phyloP scores from a whole-genome alignment of 2,329 filamentous ascomycete species.

The Colletotrichum plurivorum region DNA sequence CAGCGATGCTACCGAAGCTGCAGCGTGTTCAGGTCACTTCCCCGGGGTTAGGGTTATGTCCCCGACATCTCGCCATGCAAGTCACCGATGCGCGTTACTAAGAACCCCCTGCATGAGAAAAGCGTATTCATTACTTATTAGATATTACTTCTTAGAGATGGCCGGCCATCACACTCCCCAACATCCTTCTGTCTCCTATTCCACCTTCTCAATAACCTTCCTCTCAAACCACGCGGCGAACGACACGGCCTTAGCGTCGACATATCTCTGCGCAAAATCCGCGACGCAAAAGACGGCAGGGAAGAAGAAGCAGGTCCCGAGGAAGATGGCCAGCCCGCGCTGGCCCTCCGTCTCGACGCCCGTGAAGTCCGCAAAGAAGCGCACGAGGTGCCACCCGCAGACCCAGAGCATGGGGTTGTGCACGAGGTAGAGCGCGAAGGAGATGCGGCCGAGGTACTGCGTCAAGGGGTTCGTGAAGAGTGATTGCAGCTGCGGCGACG shows the following conservation, averaged over 20 bases:
- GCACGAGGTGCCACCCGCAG: constrained; percentile 55
- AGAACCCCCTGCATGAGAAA: too few relatives aligned
- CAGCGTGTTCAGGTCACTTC: too few relatives aligned
- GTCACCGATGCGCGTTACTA: too few relatives aligned
- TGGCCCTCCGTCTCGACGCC: constrained; percentile 8
- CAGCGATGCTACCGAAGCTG: too few relatives aligned
- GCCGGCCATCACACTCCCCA: too few relatives aligned
- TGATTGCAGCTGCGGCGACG: constrained; percentile 61
- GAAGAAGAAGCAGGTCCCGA: constrained; percentile 15
- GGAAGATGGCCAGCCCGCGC: constrained; percentile 3
- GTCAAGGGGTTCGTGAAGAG: constrained; percentile 72
- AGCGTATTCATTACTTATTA: too few relatives aligned
- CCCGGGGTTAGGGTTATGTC: too few relatives aligned
- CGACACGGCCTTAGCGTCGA: constrained; percentile 21
- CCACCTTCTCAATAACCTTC: constrained; percentile 10
- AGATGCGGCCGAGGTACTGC: constrained; percentile 74
- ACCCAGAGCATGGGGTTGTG: constrained; percentile 74
- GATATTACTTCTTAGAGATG: too few relatives aligned
- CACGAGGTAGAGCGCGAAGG: constrained; percentile 74
- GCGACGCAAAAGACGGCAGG: constrained; percentile 22
- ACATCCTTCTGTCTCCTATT: neutral
- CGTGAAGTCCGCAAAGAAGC: constrained; percentile 15
- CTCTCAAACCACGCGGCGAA: constrained; percentile 30
- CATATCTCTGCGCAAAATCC: constrained; percentile 24
- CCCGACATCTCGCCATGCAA: too few relatives aligned